A percentile compares a stretch with the other conserved stretches of the same genome.
Evolutionary conservation across 164 flowering plant genomes (phyloP).

Genomic region (Protea cynaroides): DNA sequence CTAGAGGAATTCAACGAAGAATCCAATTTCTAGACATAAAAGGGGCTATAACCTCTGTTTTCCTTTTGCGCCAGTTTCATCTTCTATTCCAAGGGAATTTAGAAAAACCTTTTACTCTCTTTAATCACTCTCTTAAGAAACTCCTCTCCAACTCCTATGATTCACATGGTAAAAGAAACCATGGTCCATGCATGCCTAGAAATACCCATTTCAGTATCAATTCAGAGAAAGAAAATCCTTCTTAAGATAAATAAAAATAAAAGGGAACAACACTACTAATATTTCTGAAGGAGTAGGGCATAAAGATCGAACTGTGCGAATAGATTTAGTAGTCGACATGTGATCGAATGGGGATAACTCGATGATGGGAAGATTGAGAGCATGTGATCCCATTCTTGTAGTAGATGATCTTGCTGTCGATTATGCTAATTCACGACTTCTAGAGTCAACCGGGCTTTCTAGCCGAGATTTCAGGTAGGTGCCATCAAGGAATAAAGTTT

Average conservation of each 20-base stretch:
- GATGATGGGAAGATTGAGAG: constrained; percentile 54
- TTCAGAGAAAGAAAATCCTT: not conserved
- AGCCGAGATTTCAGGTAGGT: too few species aligned
- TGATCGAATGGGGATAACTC: constrained; percentile 54
- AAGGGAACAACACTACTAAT: not conserved
- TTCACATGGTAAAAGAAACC: constrained; percentile 89
- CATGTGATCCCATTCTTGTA: too few species aligned
- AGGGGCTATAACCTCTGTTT: constrained; percentile 61
- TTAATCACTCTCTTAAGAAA: constrained; percentile 43
- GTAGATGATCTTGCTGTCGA: too few species aligned
- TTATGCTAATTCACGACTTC: too few species aligned
- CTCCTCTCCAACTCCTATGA: constrained; percentile 70
- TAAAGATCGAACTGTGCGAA: constrained; percentile 54
- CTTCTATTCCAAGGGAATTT: constrained; percentile 66
- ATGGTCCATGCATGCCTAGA: constrained; percentile 66
- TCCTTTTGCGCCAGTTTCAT: constrained; percentile 47
- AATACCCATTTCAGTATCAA: too few species aligned
- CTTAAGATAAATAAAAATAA: not conserved
- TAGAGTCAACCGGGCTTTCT: too few species aligned
- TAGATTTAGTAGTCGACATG: constrained; percentile 36
- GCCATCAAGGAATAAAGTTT: too few species aligned
- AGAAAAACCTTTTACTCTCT: constrained; percentile 61
- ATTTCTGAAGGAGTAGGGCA: not conserved
- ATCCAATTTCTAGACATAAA: constrained; percentile 65
- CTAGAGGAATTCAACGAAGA: constrained; percentile 32